A percentile compares a stretch with the other conserved stretches of the same genome.
Evolutionary conservation across 2,329 filamentous ascomycete species (phyloP).

Genomic region (Periconia sp.): DNA sequence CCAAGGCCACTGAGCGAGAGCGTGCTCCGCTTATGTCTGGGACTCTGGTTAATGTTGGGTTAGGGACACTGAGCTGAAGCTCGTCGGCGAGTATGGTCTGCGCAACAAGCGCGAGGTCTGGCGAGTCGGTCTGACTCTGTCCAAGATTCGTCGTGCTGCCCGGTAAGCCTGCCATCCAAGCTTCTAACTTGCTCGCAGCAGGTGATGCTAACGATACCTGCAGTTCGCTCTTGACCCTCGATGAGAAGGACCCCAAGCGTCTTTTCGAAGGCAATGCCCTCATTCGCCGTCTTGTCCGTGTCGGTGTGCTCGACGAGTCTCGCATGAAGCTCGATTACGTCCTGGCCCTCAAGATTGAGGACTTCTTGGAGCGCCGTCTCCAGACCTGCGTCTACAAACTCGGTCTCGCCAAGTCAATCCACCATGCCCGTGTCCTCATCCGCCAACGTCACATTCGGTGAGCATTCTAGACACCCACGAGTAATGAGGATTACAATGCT

Average conservation of each 20-base stretch:
- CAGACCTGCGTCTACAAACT: slow-evolving; percentile 99
- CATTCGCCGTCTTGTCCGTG: slow-evolving; percentile 99
- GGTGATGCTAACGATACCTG: slow-evolving; percentile 21
- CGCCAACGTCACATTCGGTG: slow-evolving; percentile 97
- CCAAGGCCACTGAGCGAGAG: slow-evolving; percentile 96
- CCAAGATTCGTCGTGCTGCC: slow-evolving; percentile 99
- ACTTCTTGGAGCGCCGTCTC: slow-evolving; percentile 99
- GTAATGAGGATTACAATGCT: slow-evolving; percentile 20
- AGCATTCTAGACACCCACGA: slow-evolving; percentile 18
- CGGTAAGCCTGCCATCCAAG: slow-evolving; percentile 68
- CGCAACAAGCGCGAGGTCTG: slow-evolving; percentile 99
- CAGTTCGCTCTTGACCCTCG: slow-evolving; percentile 99
- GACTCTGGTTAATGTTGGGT: slow-evolving; percentile 68
- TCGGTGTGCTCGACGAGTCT: slow-evolving; percentile 99
- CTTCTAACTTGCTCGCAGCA: not conserved
- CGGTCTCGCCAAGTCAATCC: slow-evolving; percentile 99
- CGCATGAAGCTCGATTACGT: slow-evolving; percentile 99
- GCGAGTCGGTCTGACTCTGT: slow-evolving; percentile 98
- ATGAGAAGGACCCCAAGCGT: slow-evolving; percentile 99
- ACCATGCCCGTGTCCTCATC: slow-evolving; percentile 99
- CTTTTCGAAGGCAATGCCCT: slow-evolving; percentile 99
- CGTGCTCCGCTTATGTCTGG: slow-evolving; percentile 98
- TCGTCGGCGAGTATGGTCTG: slow-evolving; percentile 99
- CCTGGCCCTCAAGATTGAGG: slow-evolving; percentile 97
- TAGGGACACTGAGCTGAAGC: slow-evolving; percentile 99